Conservation (phyloP, 2,329 filamentous ascomycete genomes). For the Colletotrichum euphorbiae region DNA sequence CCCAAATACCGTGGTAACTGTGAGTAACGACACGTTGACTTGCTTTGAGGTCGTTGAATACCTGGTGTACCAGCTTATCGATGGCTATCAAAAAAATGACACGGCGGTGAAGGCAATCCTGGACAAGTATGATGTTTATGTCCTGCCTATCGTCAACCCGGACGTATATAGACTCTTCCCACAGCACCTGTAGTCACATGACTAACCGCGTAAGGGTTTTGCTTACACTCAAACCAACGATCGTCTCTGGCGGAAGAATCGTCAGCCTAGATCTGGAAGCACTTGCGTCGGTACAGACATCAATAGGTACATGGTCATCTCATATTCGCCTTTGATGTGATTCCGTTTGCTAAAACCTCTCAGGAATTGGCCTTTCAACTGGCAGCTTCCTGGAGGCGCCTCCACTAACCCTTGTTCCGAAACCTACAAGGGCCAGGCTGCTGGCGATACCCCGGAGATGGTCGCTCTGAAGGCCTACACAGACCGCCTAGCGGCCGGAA, state of each 20-base stretch:
- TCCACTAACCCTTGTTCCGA: conserved; percentile 64
- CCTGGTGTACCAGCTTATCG: conserved; percentile 61
- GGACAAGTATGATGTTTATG: conserved; percentile 74
- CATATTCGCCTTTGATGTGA: too few species aligned
- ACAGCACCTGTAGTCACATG: neutral
- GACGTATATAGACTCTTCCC: conserved; percentile 54
- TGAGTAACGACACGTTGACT: neutral
- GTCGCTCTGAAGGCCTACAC: conserved; percentile 56
- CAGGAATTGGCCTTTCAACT: conserved; percentile 67
- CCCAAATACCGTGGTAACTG: too few species aligned
- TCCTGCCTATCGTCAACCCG: conserved; percentile 72
- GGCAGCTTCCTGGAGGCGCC: conserved; percentile 61
- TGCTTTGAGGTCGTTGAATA: conserved; percentile 59
- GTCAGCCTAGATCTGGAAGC: conserved; percentile 54
- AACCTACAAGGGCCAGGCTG: conserved; percentile 57
- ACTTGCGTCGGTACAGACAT: conserved; percentile 65
- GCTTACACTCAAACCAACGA: conserved; percentile 67
- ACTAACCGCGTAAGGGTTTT: conserved; percentile 58
- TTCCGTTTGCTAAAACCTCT: neutral
- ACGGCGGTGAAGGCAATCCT: conserved; percentile 58
- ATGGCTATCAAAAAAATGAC: conserved; percentile 54
- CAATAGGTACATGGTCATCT: conserved; percentile 55
- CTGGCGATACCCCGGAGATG: conserved; percentile 64
- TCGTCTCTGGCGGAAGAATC: conserved; percentile 73
- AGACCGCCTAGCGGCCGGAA: conserved; percentile 42